Percentiles rank a stretch among this genome's conserved stretches.
Conservation (phyloP, 192 early-diverging fungal species). For the Pilaira anomala region DNA sequence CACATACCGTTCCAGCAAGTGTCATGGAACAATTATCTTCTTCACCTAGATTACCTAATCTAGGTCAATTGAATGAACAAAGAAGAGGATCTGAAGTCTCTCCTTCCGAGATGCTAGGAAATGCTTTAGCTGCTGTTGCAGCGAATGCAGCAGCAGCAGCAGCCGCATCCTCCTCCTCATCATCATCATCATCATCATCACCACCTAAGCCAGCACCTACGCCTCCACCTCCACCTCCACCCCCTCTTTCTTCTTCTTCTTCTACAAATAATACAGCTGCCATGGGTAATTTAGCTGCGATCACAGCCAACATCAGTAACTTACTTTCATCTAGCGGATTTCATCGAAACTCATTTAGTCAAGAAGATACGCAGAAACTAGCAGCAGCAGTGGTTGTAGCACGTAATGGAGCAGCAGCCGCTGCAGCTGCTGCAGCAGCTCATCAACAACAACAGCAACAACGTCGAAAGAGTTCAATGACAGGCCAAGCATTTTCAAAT, state of each 20-base stretch:
- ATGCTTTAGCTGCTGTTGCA: constrained; percentile 26
- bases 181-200: not conserved
- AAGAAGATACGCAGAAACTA: constrained; percentile 8
- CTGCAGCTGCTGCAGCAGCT: not conserved
- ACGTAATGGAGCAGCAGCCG: not conserved
- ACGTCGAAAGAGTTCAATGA: constrained; percentile 1
- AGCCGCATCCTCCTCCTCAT: too few species aligned
- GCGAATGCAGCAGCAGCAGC: not conserved
- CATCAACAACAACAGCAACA: not conserved
- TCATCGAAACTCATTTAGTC: not conserved
- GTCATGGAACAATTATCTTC: not conserved
- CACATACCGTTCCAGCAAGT: not conserved
- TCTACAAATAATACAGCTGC: constrained; percentile 7
- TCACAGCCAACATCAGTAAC: constrained; percentile 25
- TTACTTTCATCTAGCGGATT: not conserved
- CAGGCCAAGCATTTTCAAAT: not conserved
- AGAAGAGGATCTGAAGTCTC: not conserved
- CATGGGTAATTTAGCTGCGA: constrained; percentile 25
- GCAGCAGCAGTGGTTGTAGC: constrained; percentile 4
- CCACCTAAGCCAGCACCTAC: not conserved
- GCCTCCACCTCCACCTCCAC: too few species aligned
- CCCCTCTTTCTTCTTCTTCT: too few species aligned
- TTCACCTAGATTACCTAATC: not conserved
- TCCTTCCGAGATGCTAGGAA: constrained; percentile 20
- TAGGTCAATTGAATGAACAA: not conserved